Conservation (phyloP, 257 asterid genomes). For the Striga asiatica region DNA sequence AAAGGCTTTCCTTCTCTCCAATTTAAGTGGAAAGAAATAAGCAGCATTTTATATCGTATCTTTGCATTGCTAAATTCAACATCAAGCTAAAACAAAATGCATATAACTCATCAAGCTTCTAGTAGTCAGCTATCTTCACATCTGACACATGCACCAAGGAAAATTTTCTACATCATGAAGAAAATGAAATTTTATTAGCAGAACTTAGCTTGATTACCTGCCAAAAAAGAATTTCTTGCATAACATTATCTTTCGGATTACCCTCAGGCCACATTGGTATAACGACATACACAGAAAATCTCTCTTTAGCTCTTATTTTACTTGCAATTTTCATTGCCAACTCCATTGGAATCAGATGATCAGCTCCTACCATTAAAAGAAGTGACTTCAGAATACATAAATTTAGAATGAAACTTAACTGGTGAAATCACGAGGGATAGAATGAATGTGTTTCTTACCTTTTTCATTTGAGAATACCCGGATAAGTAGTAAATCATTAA, state of each 20-base stretch:
- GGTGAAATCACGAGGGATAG: not conserved
- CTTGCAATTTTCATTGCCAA: conserved; percentile 61
- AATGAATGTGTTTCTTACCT: not conserved
- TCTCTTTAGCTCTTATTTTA: conserved; percentile 68
- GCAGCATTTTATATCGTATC: not conserved
- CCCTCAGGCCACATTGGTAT: conserved; percentile 99
- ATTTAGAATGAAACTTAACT: conserved; percentile 1
- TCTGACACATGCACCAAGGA: not conserved
- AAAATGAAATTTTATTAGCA: conserved; percentile 5
- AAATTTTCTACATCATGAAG: conserved; percentile 2
- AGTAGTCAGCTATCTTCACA: not conserved
- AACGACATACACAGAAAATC: conserved; percentile 68
- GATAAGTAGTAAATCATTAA: not conserved
- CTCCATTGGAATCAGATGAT: conserved; percentile 81
- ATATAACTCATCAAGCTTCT: not conserved
- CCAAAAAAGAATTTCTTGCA: conserved; percentile 95
- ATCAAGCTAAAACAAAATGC: not conserved
- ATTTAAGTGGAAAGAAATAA: not conserved
- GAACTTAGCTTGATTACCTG: conserved; percentile 44
- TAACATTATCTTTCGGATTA: conserved; percentile 53
- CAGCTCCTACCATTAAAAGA: conserved; percentile 54
- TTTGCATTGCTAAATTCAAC: conserved; percentile 1
- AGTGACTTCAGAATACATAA: conserved; percentile 11
- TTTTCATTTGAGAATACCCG: not conserved
- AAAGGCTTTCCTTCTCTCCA: not conserved